These are phyloP conservation scores for Amoeboaphelidium protococcarum DNA, from an alignment of 371 early-diverging fungal genomes.

Conservation along the genomic window DNA sequence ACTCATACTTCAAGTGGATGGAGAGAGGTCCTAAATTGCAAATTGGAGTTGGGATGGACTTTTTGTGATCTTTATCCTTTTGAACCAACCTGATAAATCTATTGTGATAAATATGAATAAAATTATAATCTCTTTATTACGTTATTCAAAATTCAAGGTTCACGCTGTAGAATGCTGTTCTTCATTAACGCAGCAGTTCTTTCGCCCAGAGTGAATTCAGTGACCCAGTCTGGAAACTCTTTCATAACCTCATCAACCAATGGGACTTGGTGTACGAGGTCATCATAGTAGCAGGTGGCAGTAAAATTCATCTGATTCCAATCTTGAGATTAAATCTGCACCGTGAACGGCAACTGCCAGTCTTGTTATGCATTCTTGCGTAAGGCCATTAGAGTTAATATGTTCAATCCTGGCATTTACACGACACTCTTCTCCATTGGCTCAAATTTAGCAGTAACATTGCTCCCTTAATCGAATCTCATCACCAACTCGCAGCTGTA, in stretches of 20 bases:
- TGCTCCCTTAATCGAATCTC: not conserved
- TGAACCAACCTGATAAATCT: no score
- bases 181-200: not conserved
- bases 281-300: not conserved
- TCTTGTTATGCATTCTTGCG: not conserved
- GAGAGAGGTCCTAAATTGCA: no score
- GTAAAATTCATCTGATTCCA: not conserved
- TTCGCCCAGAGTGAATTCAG: not conserved
- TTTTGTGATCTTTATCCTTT: no score
- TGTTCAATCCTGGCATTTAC: not conserved
- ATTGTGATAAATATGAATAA: no score
- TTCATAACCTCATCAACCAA: not conserved
- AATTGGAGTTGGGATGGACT: no score
- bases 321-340: not conserved
- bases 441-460: not conserved
- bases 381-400: not conserved
- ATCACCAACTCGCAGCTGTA: not conserved
- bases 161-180: no score
- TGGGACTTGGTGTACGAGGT: not conserved
- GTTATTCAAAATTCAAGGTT: no score
- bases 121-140: no score
- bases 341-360: not conserved
- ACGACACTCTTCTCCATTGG: not conserved
- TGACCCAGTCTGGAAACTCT: not conserved
- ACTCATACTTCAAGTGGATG: no score